A percentile compares a stretch with the other conserved stretches of the same genome.
Conservation (phyloP, 2,329 filamentous ascomycete species). For the Ophiostoma australiae region DNA sequence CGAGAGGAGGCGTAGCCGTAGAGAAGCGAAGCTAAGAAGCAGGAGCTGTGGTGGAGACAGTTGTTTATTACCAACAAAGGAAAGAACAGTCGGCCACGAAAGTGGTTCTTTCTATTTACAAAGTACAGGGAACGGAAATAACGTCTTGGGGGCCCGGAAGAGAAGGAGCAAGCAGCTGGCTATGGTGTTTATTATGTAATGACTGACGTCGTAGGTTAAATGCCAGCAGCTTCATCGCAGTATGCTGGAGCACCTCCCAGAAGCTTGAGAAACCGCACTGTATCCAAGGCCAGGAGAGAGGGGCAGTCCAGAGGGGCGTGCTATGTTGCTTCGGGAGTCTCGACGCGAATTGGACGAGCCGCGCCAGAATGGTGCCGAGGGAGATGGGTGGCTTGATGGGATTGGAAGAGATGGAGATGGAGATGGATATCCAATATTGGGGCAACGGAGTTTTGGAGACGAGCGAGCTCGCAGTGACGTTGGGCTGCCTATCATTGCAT, state of each 20-base stretch:
- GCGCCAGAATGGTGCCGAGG: conserved; percentile 21
- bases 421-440: background rate
- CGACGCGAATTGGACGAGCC: conserved; percentile 19
- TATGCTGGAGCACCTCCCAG: background rate
- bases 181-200: background rate
- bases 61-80: background rate
- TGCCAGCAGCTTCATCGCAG: background rate
- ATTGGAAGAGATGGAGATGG: background rate
- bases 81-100: background rate
- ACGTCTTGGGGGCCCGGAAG: background rate
- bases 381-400: background rate
- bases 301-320: background rate
- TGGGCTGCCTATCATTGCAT: background rate
- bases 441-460: background rate
- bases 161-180: conserved; percentile 5
- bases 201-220: background rate
- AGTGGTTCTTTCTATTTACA: background rate
- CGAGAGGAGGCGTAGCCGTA: background rate
- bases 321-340: conserved; percentile 14
- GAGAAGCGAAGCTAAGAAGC: background rate
- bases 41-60: conserved; percentile 5
- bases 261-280: background rate
- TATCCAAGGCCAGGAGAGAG: background rate
- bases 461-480: background rate
- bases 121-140: too few relatives aligned